Conservation (phyloP, 371 early-diverging fungal genomes). For the Nematocida sp. region DNA sequence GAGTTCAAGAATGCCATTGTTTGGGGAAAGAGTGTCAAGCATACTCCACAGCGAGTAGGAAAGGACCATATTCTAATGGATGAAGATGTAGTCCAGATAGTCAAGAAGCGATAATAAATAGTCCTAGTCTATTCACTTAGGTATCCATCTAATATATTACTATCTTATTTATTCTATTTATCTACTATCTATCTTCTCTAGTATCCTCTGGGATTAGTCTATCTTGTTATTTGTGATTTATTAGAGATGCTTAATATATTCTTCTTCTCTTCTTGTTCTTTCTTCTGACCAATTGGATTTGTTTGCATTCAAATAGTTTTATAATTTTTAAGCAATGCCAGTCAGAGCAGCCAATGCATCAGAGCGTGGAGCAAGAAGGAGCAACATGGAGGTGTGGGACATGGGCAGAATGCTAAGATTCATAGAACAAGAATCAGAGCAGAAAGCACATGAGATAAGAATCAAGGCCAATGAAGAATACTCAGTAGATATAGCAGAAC, state of each 20-base stretch:
- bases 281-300: too few relatives aligned
- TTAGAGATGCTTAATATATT: too few relatives aligned
- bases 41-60: slow-evolving; percentile 95
- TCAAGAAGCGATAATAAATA: slow-evolving; percentile 68
- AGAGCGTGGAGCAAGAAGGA: slow-evolving; percentile 29
- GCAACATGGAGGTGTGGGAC: slow-evolving; percentile 54
- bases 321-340: slow-evolving; percentile 3
- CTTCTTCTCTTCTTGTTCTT: too few relatives aligned
- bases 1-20: slow-evolving; percentile 92
- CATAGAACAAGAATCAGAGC: slow-evolving; percentile 63
- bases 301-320: not conserved
- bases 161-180: too few relatives aligned
- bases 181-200: too few relatives aligned
- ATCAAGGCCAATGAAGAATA: slow-evolving; percentile 62
- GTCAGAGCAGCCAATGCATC: slow-evolving; percentile 10
- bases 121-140: too few relatives aligned
- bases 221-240: too few relatives aligned
- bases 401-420: slow-evolving; percentile 64
- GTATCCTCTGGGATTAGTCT: too few relatives aligned
- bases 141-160: too few relatives aligned
- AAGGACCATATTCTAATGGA: slow-evolving; percentile 83
- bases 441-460: slow-evolving; percentile 62
- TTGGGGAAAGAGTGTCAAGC: slow-evolving; percentile 95
- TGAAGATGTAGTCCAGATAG: slow-evolving; percentile 97
- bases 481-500: slow-evolving; percentile 54